Percentiles rank a stretch among this genome's conserved stretches.
These are phyloP conservation scores for Cytospora leucostoma DNA, from an alignment of 2,329 filamentous ascomycete genomes.

Conservation along the genomic window DNA sequence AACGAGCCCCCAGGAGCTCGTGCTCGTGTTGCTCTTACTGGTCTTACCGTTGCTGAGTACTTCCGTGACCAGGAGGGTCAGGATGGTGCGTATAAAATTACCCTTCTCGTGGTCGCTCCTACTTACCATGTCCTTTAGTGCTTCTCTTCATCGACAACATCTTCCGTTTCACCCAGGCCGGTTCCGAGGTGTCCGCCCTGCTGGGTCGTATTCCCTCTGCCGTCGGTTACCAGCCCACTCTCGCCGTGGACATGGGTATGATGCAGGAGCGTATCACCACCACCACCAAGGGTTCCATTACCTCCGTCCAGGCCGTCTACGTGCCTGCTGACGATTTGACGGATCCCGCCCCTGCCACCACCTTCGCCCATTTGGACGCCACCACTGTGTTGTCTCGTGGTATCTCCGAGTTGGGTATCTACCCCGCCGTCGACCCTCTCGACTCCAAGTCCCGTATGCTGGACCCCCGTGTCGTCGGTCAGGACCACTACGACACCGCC, in stretches of 20 bases:
- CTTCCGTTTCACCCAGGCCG: constrained; percentile 99
- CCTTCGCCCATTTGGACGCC: constrained; percentile 99
- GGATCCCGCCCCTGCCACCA: constrained; percentile 98
- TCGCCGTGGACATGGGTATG: constrained; percentile 97
- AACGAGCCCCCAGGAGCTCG: constrained; percentile 99
- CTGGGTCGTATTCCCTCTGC: constrained; percentile 99
- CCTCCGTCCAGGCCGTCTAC: constrained; percentile 99
- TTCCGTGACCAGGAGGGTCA: constrained; percentile 79
- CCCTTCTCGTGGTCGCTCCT: not conserved
- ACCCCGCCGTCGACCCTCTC: constrained; percentile 98
- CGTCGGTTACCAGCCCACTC: constrained; percentile 99
- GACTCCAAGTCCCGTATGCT: constrained; percentile 99
- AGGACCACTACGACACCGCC: constrained; percentile 96
- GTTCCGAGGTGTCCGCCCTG: constrained; percentile 99
- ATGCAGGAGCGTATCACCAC: constrained; percentile 99
- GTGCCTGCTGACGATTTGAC: constrained; percentile 99
- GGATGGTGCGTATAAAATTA: constrained; percentile 63
- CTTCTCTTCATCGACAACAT: constrained; percentile 99
- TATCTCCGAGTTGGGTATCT: constrained; percentile 99
- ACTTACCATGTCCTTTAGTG: constrained; percentile 56
- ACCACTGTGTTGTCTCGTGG: constrained; percentile 99
- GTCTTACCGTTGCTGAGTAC: constrained; percentile 77
- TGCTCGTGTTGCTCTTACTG: constrained; percentile 99
- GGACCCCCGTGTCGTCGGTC: constrained; percentile 95
- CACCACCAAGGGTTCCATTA: constrained; percentile 99